These are phyloP conservation scores for Protoeuglena noctilucae DNA, from an alignment of 139 green algal genomes.

Conservation along the genomic window DNA sequence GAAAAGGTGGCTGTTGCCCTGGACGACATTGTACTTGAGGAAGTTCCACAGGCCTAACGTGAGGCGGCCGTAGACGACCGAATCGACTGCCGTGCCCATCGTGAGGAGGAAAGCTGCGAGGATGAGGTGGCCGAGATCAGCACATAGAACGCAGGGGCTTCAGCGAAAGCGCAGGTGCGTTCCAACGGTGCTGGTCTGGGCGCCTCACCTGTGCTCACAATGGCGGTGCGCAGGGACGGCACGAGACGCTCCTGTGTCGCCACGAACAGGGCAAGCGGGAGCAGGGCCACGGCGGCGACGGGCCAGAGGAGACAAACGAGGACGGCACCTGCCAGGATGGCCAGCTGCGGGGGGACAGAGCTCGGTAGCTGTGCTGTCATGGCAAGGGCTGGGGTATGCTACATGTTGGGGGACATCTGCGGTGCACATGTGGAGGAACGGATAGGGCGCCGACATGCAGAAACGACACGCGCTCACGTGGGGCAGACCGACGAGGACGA, in stretches of 20 bases:
- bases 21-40: constrained; percentile 51
- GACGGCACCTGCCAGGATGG: too few relatives aligned
- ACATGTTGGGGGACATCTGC: not conserved
- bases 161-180: too few relatives aligned
- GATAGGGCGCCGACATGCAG: constrained; percentile 2
- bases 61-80: constrained; percentile 29
- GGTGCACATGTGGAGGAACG: not conserved
- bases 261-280: constrained; percentile 17
- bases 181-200: not conserved
- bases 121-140: too few relatives aligned
- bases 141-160: too few relatives aligned
- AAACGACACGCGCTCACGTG: too few relatives aligned
- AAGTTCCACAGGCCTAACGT: constrained; percentile 58
- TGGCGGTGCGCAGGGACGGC: constrained; percentile 3
- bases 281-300: not conserved
- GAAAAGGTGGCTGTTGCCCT: too few relatives aligned
- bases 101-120: not conserved
- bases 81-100: constrained; percentile 13
- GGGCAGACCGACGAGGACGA: not conserved
- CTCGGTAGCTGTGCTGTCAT: too few relatives aligned
- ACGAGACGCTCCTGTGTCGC: constrained; percentile 10
- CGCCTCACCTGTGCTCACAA: constrained; percentile 3
- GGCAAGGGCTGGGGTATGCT: too few relatives aligned
- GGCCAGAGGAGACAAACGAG: not conserved
- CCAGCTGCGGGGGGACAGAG: not conserved